These are phyloP conservation scores for Gyromitra esculenta DNA, from an alignment of 2,329 filamentous ascomycete genomes.

Conservation along the genomic window DNA sequence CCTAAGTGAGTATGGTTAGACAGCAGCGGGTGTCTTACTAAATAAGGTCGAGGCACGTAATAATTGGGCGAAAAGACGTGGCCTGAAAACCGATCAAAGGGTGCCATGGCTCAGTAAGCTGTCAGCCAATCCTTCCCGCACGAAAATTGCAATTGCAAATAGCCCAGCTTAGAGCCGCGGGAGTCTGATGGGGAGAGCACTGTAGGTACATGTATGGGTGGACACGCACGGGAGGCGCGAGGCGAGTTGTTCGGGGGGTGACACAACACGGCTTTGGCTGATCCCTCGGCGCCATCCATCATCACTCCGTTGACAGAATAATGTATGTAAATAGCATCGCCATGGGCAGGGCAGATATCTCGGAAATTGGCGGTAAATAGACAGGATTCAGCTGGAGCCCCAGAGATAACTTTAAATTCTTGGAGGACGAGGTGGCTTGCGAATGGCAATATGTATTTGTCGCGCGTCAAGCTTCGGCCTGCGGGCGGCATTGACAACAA, in stretches of 20 bases:
- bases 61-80: slow-evolving; percentile 14
- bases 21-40: slow-evolving; percentile 7
- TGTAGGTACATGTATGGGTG: too few relatives aligned
- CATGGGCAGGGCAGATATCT: slow-evolving; percentile 9
- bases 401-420: neutral
- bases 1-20: neutral
- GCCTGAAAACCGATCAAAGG: slow-evolving; percentile 2
- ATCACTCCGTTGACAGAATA: slow-evolving; percentile 2
- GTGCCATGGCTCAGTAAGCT: slow-evolving; percentile 19
- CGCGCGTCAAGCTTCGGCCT: slow-evolving; percentile 32
- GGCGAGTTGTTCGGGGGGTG: neutral
- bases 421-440: slow-evolving; percentile 12
- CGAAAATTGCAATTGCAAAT: slow-evolving; percentile 8
- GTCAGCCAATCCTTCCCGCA: neutral
- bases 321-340: slow-evolving; percentile 2
- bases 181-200: slow-evolving; percentile 1
- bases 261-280: slow-evolving; percentile 36
- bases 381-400: neutral
- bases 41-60: slow-evolving; percentile 24
- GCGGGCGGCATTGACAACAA: slow-evolving; percentile 31
- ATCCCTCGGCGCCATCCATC: slow-evolving; percentile 6
- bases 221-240: slow-evolving; percentile 7
- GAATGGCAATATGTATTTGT: slow-evolving; percentile 17
- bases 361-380: slow-evolving; percentile 19
- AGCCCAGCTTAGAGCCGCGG: slow-evolving; percentile 24